Evolutionary conservation across 2,329 filamentous ascomycete genomes (phyloP), one percentile per base, ranked within the genome.

Genomic region (Fusarium austroafricanum): DNA sequence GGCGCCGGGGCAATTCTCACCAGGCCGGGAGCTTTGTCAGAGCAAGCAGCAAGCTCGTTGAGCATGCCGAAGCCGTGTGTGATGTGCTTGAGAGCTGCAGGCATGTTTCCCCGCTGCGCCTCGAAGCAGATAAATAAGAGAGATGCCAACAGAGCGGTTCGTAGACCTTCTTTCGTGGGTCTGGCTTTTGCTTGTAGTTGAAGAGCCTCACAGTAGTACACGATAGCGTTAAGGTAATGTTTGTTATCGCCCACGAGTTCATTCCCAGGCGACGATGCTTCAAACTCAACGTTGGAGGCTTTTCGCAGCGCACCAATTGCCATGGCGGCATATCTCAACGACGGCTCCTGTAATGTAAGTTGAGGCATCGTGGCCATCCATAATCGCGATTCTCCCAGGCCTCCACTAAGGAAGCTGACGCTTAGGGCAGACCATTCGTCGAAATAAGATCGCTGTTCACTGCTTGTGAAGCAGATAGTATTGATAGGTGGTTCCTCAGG

Each of bases 101-200:
- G 75, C 54, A 77, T 74, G 14, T 82, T 81, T 4, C 79, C 80
- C 6, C 80, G 71, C 58, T 80, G 78, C 4, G 79, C 70, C 44
- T 82, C 80, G 33, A 82, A 82, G 55, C 79, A 80, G 38, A 82
- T 78, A 39, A 82, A 82, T 1, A 82, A 61, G 5, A 82, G 70
- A 0, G 80, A 81, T 2, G 80, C 75, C 9, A 82, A 58, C 52
- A 82, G 65, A 0, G 80, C 79, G 3, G 80, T 81, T 12, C 79
- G 73, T 7, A 81, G 61, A 3, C 77, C 76, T n/a, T 79, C 77
- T 8, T 72, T 75, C 3, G 74, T 77, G 3, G 79, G 78, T 33
- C 67, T 74, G 2, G 79, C 79, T 37, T 77, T 75, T 10, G 79
- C 73, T 37, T 82, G 80, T 10, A 80, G 65, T 4, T 79, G 78